phyloP scores from a whole-genome alignment of 371 early-diverging fungal species.

The Apophysomyces variabilis region DNA sequence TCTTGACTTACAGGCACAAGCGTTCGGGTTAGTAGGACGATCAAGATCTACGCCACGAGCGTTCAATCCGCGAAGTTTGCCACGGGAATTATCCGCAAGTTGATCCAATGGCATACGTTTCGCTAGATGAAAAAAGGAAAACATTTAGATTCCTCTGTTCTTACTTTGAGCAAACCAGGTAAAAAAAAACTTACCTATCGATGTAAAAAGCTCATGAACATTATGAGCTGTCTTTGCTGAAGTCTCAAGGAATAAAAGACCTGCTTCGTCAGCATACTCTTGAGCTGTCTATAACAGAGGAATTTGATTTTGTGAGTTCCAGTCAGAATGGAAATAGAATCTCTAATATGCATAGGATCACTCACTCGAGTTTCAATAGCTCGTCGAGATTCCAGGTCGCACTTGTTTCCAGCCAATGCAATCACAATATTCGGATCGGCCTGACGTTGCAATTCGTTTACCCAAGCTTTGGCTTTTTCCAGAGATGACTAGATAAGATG shows the following conservation, averaged over 20 bases:
- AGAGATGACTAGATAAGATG: slow-evolving; percentile 73
- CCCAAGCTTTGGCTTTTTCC: slow-evolving; percentile 98
- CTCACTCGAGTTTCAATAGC: slow-evolving; percentile 70
- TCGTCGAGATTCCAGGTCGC: slow-evolving; percentile 82
- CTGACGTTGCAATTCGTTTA: slow-evolving; percentile 95
- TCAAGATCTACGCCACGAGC: slow-evolving; percentile 48
- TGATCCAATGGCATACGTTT: slow-evolving; percentile 54
- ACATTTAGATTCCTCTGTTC: neutral
- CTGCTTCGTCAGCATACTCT: slow-evolving; percentile 74
- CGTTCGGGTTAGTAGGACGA: slow-evolving; percentile 40
- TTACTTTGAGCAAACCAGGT: neutral
- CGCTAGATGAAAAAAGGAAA: slow-evolving; percentile 13
- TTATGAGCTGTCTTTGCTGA: slow-evolving; percentile 86
- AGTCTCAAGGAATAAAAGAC: slow-evolving; percentile 85
- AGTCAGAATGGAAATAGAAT: neutral
- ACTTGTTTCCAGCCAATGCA: slow-evolving; percentile 96
- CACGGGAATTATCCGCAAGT: slow-evolving; percentile 48
- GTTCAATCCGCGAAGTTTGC: slow-evolving; percentile 39
- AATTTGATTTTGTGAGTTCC: neutral
- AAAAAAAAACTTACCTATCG: slow-evolving; percentile 67
- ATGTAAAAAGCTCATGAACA: slow-evolving; percentile 83
- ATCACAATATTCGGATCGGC: slow-evolving; percentile 96
- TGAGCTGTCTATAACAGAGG: neutral
- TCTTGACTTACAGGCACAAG: slow-evolving; percentile 54
- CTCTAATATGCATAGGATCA: neutral